A percentile compares a stretch with the other conserved stretches of the same genome.
Conservation (phyloP, 805 yeast species). For the Blastobotrys americana region DNA sequence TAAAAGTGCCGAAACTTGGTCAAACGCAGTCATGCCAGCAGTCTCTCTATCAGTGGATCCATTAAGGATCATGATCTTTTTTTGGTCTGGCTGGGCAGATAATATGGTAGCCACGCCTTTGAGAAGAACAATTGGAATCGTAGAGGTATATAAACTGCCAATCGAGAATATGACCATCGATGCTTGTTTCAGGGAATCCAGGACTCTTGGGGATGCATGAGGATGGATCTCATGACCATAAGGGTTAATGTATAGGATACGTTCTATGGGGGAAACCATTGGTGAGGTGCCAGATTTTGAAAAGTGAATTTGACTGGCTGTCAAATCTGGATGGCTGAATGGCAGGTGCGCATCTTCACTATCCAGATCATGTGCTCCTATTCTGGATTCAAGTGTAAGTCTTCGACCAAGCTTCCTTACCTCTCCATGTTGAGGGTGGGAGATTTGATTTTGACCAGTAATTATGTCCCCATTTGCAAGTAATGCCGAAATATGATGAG, state of each 20-base stretch:
- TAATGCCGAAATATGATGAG: slow-evolving; percentile 77
- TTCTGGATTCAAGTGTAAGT: background rate
- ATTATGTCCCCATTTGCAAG: slow-evolving; percentile 63
- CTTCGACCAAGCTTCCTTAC: background rate
- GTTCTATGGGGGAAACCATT: slow-evolving; percentile 62
- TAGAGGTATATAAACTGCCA: slow-evolving; percentile 85
- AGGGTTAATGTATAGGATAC: slow-evolving; percentile 75
- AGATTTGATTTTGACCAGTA: slow-evolving; percentile 88
- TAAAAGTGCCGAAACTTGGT: slow-evolving; percentile 49
- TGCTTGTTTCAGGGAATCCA: slow-evolving; percentile 38
- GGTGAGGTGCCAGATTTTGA: slow-evolving; percentile 43
- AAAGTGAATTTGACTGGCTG: slow-evolving; percentile 67
- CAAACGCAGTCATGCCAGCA: slow-evolving; percentile 51
- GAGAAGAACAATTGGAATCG: slow-evolving; percentile 67
- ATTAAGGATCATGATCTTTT: slow-evolving; percentile 60
- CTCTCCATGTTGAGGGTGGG: slow-evolving; percentile 55
- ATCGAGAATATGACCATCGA: slow-evolving; percentile 65
- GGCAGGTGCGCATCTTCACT: slow-evolving; percentile 58
- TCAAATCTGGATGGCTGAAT: slow-evolving; percentile 72
- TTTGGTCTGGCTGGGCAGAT: slow-evolving; percentile 23
- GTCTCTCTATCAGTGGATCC: slow-evolving; percentile 80
- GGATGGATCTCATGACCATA: slow-evolving; percentile 85
- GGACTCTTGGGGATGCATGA: slow-evolving; percentile 55
- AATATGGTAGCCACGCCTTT: slow-evolving; percentile 68
- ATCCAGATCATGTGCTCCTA: background rate